phyloP scores from a whole-genome alignment of 2,329 filamentous ascomycete genomes.

The Cercospora citrullina region DNA sequence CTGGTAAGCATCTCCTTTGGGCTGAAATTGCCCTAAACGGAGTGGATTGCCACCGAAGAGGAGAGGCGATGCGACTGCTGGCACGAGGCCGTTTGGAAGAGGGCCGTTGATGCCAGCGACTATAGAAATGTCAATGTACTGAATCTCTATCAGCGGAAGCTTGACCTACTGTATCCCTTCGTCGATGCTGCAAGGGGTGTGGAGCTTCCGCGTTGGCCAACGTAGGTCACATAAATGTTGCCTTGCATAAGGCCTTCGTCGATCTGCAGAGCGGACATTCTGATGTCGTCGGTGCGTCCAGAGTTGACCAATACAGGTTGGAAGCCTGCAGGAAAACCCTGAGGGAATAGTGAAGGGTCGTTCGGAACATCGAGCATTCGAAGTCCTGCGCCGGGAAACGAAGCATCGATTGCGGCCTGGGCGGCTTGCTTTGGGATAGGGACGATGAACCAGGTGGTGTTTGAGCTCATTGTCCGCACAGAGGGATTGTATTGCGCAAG shows the following conservation, averaged over 20 bases:
- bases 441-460: constrained; percentile 29
- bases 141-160: background rate
- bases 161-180: constrained; percentile 15
- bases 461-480: constrained; percentile 24
- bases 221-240: constrained; percentile 24
- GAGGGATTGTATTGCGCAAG: constrained; percentile 27
- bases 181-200: constrained; percentile 21
- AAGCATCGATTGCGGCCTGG: constrained; percentile 23
- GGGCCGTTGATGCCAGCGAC: constrained; percentile 26
- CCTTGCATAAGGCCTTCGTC: constrained; percentile 22
- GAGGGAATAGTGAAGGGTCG: constrained; percentile 25
- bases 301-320: constrained; percentile 27
- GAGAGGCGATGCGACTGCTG: constrained; percentile 23
- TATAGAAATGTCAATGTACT: background rate
- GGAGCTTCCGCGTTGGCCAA: constrained; percentile 14
- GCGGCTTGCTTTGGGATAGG: constrained; percentile 26
- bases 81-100: constrained; percentile 28
- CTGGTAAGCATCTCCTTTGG: constrained; percentile 23
- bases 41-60: constrained; percentile 26
- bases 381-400: constrained; percentile 18
- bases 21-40: constrained; percentile 27
- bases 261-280: constrained; percentile 30
- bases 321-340: constrained; percentile 25
- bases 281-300: constrained; percentile 26
- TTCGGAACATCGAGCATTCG: constrained; percentile 24